phyloP scores from a whole-genome alignment of 495 filamentous ascomycete genomes.

The Aspergillus cavernicola region DNA sequence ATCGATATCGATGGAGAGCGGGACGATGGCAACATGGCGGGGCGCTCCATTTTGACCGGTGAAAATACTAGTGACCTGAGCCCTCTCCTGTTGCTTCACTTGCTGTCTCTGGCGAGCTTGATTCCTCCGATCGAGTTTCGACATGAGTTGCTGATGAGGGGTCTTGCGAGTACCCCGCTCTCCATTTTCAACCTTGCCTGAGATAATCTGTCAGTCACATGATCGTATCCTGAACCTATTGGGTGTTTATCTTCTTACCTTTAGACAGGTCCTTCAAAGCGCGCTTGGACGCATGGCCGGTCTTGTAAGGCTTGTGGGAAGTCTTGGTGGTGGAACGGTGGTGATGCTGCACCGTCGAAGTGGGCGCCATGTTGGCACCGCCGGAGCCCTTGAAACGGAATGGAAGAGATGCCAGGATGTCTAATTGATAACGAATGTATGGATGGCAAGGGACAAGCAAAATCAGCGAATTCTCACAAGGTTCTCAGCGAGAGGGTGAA shows the following conservation, averaged over 20 bases:
- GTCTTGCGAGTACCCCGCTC: constrained; percentile 71
- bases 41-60: constrained; percentile 80
- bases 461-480: neutral
- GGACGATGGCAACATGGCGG: constrained; percentile 86
- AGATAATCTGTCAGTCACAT: constrained; percentile 6
- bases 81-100: constrained; percentile 74
- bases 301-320: constrained; percentile 85
- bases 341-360: constrained; percentile 69
- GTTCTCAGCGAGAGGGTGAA: constrained; percentile 6
- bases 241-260: constrained; percentile 45
- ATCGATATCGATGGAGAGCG: constrained; percentile 70
- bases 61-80: constrained; percentile 74
- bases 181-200: constrained; percentile 59
- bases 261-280: constrained; percentile 76
- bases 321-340: constrained; percentile 87
- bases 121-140: constrained; percentile 90
- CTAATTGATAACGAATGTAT: neutral
- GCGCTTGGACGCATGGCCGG: constrained; percentile 82
- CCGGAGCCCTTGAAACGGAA: constrained; percentile 84
- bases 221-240: neutral
- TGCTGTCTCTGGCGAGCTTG: constrained; percentile 83
- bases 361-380: constrained; percentile 52
- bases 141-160: constrained; percentile 93
- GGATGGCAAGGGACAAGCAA: neutral
- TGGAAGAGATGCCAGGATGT: constrained; percentile 60